Base-by-base conservation (phyloP, 768 basidiomycete genomes). In the Tubosaeta brunneosetosa region DNA sequence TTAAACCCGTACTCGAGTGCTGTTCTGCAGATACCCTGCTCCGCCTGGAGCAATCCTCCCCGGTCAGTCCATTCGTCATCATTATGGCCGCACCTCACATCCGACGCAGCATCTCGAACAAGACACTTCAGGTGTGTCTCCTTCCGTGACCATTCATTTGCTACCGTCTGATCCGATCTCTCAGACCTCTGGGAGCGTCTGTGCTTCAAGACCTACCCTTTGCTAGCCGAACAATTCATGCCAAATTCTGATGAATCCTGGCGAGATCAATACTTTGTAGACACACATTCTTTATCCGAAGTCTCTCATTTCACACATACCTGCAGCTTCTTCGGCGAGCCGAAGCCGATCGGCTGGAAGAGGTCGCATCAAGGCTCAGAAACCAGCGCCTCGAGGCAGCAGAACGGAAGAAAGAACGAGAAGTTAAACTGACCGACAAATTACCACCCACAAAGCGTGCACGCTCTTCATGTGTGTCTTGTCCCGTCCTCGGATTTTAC, bases 361-460 rank as follows among this genome's bases (percentile, higher is more conserved):
- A 82, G 64, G 73, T 80, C 11, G 79, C 80, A 29, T 74, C 73
- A 40, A 83, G 77, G 57, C 74, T 91, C 57, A 82, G 86, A 55
- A 79, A 69, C 43, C 81, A 85, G 61, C 82, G 87, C 17, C 75
- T 80, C 61, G 83, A 85, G 65, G 85, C 79, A 11, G 86, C 84
- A 34, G 83, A 85, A 63, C 83, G 83, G 56, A 90, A 86, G 74
- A 88, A 78, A 67, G 86, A 86, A 67, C 77, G 82, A 53, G 83
- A 86, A 68, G 79, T 92, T 53, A 90, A 88, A 66, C 61, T 84
- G 48, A 91, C 86, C 16, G 86, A 88, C 67, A 78, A 73, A 56
- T 58, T 86, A 13, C 87, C 86, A 26, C 83, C 81, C 19, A 58
- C 76, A 27, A 90, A 88, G 70, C 85, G 88, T 47, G 60, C 75